Evolutionary conservation across 2,329 filamentous ascomycete species (phyloP).

Genomic region (Plectosphaerella cucumerina): DNA sequence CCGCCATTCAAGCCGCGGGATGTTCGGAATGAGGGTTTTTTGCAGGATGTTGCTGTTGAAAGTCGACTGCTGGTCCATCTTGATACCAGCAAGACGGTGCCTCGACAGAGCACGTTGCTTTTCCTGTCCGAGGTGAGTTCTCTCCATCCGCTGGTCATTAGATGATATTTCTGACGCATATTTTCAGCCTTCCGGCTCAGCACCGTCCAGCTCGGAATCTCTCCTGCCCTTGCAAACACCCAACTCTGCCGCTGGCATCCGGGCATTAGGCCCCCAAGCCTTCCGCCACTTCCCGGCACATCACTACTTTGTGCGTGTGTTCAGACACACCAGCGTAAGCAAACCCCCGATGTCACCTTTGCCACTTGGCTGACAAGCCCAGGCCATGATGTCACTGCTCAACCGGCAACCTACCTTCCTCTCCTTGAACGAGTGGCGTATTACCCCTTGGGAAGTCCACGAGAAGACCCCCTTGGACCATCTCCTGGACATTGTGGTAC

Average conservation of each 20-base stretch:
- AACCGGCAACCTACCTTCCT: constrained; percentile 47
- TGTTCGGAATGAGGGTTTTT: neutral
- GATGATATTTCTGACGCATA: too few relatives aligned
- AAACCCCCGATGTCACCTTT: neutral
- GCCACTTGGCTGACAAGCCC: neutral
- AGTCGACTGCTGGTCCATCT: neutral
- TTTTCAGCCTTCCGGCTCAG: too few relatives aligned
- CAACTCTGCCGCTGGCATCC: constrained; percentile 18
- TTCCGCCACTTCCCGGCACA: constrained; percentile 51
- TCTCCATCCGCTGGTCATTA: neutral
- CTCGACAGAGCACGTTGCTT: neutral
- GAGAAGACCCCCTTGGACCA: constrained; percentile 46
- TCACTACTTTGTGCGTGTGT: constrained; percentile 54
- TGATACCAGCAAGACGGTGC: neutral
- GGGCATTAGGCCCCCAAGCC: constrained; percentile 36
- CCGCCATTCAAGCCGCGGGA: neutral
- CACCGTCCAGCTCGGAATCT: too few relatives aligned
- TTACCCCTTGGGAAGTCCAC: constrained; percentile 46
- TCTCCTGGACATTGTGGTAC: constrained; percentile 46
- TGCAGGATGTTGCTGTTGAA: neutral
- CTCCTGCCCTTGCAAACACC: too few relatives aligned
- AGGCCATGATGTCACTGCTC: constrained; percentile 45
- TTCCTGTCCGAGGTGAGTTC: neutral
- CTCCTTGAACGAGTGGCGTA: constrained; percentile 46
- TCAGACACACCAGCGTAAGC: constrained; percentile 48